These are phyloP conservation scores for Mangifera indica DNA, from an alignment of 345 rosid genomes.

Conservation along the genomic window DNA sequence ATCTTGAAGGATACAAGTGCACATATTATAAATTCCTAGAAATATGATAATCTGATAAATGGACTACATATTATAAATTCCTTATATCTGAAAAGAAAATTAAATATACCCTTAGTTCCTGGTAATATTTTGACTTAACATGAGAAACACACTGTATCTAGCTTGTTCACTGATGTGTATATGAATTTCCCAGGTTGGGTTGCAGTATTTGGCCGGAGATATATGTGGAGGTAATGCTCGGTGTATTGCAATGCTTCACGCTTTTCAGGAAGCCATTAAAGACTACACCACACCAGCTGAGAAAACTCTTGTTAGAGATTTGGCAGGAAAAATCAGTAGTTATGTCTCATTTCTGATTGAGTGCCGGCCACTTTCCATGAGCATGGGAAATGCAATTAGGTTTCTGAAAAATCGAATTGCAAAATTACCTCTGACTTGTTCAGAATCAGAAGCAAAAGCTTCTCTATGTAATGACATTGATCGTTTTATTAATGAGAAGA, in stretches of 20 bases:
- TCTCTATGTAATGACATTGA: constrained; percentile 55
- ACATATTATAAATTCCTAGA: too few relatives aligned
- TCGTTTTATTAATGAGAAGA: constrained; percentile 67
- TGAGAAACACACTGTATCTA: background rate
- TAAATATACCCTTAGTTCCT: background rate
- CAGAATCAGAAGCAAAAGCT: constrained; percentile 65
- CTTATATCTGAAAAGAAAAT: background rate
- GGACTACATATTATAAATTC: background rate
- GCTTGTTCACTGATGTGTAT: constrained; percentile 13
- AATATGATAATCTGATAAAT: background rate
- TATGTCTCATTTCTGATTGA: constrained; percentile 73
- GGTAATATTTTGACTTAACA: background rate
- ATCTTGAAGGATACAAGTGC: background rate
- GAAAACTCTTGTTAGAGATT: constrained; percentile 59
- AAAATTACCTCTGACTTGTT: constrained; percentile 48
- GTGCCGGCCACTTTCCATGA: constrained; percentile 77
- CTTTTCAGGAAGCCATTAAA: constrained; percentile 65
- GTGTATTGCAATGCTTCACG: constrained; percentile 80
- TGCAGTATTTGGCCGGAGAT: constrained; percentile 69
- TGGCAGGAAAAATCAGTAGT: constrained; percentile 57
- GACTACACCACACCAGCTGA: constrained; percentile 64
- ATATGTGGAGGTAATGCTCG: constrained; percentile 70
- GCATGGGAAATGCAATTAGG: constrained; percentile 91
- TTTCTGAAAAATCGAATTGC: constrained; percentile 67
- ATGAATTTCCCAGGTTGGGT: constrained; percentile 52